Evolutionary conservation across 2,329 filamentous ascomycete genomes (phyloP).

Genomic region (Dothidotthia symphoricarpi): DNA sequence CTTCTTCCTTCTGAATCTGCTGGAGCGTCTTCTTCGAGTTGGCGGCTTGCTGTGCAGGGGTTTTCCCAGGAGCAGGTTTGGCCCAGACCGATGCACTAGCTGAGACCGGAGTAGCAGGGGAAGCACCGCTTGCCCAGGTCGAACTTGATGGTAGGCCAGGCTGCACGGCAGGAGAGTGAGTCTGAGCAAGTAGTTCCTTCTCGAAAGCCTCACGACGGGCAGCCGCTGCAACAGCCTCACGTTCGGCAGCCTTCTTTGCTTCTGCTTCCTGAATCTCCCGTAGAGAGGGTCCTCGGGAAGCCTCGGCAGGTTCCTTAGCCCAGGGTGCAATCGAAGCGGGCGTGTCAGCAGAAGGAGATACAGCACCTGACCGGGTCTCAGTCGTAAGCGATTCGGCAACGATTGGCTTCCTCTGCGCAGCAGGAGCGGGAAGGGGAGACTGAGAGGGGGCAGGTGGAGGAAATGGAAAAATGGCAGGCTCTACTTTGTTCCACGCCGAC

Average conservation of each 20-base stretch:
- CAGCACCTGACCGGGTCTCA: slow-evolving; percentile 69
- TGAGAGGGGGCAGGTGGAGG: slow-evolving; percentile 67
- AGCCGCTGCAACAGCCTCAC: slow-evolving; percentile 75
- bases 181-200: slow-evolving; percentile 68
- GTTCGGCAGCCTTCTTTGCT: slow-evolving; percentile 86
- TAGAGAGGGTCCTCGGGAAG: slow-evolving; percentile 81
- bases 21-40: slow-evolving; percentile 81
- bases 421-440: slow-evolving; percentile 83
- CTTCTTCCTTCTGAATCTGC: slow-evolving; percentile 96
- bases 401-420: slow-evolving; percentile 82
- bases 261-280: slow-evolving; percentile 97
- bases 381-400: slow-evolving; percentile 70
- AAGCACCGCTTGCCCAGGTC: slow-evolving; percentile 76
- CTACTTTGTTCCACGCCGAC: slow-evolving; percentile 60
- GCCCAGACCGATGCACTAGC: slow-evolving; percentile 59
- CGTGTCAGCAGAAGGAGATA: slow-evolving; percentile 68
- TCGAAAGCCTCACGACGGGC: slow-evolving; percentile 75
- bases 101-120: slow-evolving; percentile 61
- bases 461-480: slow-evolving; percentile 74
- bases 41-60: slow-evolving; percentile 40
- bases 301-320: slow-evolving; percentile 77
- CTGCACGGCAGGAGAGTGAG: slow-evolving; percentile 59
- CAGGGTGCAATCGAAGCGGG: slow-evolving; percentile 83
- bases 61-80: slow-evolving; percentile 56
- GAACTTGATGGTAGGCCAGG: slow-evolving; percentile 82